phyloP scores from a whole-genome alignment of 257 asterid genomes.

The Gynochthodes officinalis region DNA sequence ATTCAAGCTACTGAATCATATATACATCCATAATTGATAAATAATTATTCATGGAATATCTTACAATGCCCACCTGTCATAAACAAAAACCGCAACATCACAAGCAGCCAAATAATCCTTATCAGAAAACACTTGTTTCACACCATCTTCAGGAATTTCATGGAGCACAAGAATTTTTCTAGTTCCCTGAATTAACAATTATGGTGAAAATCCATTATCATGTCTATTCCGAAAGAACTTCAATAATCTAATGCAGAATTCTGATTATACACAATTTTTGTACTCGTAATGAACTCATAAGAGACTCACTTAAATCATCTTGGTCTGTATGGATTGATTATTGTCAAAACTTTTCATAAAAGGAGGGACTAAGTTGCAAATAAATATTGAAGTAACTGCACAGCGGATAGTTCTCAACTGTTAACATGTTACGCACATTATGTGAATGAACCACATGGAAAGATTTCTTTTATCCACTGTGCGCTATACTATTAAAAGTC shows the following conservation, averaged over 20 bases:
- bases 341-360: no score
- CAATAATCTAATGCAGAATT: neutral
- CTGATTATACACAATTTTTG: neutral
- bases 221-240: conserved; percentile 10
- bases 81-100: conserved; percentile 86
- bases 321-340: no score
- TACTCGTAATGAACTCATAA: neutral
- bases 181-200: conserved; percentile 53
- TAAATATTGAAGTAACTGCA: no score
- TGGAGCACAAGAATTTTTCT: conserved; percentile 74
- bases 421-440: no score
- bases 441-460: no score
- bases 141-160: conserved; percentile 88
- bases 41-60: neutral
- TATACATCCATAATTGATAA: neutral
- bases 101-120: conserved; percentile 78
- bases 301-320: neutral
- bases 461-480: neutral
- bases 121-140: conserved; percentile 51
- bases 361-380: no score
- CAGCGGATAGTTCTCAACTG: no score
- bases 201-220: neutral
- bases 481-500: neutral
- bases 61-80: conserved; percentile 62
- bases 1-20: neutral